phyloP scores from a whole-genome alignment of 169 alveolate genomes.

The Cryptosporidium baileyi region DNA sequence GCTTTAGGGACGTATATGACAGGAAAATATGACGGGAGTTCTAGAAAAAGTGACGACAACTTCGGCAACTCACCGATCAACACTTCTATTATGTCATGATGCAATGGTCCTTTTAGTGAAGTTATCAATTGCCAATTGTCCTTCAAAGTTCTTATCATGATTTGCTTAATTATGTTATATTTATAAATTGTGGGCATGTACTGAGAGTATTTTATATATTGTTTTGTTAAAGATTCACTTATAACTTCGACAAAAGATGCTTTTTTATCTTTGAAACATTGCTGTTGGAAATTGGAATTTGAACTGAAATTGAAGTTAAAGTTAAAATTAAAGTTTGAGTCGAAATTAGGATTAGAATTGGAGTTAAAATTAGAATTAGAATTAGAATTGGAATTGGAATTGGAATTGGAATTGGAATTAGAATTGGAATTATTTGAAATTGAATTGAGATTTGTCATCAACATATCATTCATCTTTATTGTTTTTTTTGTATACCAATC shows the following conservation, averaged over 20 bases:
- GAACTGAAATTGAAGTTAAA: no score
- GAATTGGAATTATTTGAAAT: no score
- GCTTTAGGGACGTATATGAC: conserved; percentile 59
- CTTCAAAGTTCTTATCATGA: conserved; percentile 3
- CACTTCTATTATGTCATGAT: conserved; percentile 14
- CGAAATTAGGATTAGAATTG: no score
- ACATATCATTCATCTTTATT: conserved; percentile 15
- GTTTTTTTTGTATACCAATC: conserved; percentile 58
- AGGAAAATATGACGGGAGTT: conserved; percentile 55
- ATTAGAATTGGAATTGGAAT: no score
- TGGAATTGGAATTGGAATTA: no score
- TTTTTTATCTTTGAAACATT: no score
- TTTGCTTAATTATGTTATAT: conserved; percentile 32
- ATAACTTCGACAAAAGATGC: conserved; percentile 5
- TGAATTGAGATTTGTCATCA: no score
- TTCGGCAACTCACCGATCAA: conserved; percentile 27
- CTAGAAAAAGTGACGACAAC: conserved; percentile 41
- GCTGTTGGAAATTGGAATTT: no score
- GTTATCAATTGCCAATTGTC: neutral
- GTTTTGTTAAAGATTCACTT: neutral
- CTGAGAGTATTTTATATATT: conserved; percentile 26
- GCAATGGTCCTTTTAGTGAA: conserved; percentile 25
- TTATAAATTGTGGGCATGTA: conserved; percentile 17
- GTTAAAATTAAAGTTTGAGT: no score
- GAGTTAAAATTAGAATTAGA: no score